Conservation (phyloP, 805 yeast species). For the Metschnikowia lachancei region DNA sequence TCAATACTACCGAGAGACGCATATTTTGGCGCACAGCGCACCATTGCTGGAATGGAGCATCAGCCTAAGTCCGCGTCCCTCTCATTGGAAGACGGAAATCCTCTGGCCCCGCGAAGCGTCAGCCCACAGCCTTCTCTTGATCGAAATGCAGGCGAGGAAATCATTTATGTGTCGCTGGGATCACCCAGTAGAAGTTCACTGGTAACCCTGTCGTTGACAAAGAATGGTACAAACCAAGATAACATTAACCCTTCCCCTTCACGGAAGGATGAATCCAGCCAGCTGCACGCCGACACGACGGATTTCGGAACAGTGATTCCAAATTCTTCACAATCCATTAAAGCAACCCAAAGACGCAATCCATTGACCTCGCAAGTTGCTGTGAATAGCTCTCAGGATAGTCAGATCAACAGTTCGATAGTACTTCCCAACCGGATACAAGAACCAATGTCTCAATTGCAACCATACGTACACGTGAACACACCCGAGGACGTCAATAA, state of each 20-base stretch:
- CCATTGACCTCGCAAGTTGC: slow-evolving; percentile 9
- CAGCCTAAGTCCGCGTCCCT: too few species aligned
- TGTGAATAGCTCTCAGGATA: slow-evolving; percentile 12
- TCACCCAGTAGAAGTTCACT: slow-evolving; percentile 1
- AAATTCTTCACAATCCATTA: slow-evolving; percentile 9
- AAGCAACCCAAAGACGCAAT: slow-evolving; percentile 3
- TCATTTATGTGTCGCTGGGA: slow-evolving; percentile 3
- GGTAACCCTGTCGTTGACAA: neutral
- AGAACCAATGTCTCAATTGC: neutral
- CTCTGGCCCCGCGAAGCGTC: too few species aligned
- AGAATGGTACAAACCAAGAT: neutral
- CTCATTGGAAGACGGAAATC: too few species aligned
- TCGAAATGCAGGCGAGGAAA: neutral
- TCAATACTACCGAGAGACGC: too few species aligned
- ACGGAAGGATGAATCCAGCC: neutral
- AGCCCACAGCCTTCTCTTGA: neutral
- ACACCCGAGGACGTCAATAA: neutral
- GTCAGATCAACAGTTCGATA: slow-evolving; percentile 1
- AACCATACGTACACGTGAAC: neutral
- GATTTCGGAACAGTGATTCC: slow-evolving; percentile 9
- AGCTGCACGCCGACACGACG: slow-evolving; percentile 2
- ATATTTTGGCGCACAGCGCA: too few species aligned
- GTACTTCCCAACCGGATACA: neutral
- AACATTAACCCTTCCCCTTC: neutral
- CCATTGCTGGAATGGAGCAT: too few species aligned